phyloP scores from a whole-genome alignment of 2,329 filamentous ascomycete species.

The Raffaelea ambrosiae region DNA sequence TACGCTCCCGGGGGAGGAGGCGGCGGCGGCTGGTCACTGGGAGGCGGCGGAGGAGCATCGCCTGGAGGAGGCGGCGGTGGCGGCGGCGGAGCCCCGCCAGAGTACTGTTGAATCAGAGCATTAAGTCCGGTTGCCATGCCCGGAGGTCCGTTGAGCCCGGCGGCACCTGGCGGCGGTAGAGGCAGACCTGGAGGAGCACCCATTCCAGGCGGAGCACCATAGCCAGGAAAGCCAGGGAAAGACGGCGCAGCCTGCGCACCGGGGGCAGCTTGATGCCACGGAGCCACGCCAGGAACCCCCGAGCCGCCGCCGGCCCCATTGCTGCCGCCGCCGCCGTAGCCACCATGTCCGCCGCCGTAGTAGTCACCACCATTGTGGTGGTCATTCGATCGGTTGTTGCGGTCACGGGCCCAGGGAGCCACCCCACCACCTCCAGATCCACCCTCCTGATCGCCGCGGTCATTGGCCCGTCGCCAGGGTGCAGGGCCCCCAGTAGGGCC shows the following conservation, averaged over 20 bases:
- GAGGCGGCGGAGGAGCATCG: constrained; percentile 24
- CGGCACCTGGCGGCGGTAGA: constrained; percentile 11
- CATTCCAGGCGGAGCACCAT: constrained; percentile 45
- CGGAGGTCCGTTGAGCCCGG: constrained; percentile 32
- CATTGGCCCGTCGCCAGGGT: constrained; percentile 62
- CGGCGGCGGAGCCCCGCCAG: constrained; percentile 15
- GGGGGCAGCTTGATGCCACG: constrained; percentile 28
- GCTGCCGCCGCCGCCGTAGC: constrained; percentile 16
- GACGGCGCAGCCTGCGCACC: constrained; percentile 23
- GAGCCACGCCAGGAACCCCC: constrained; percentile 51
- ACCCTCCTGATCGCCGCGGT: constrained; percentile 37
- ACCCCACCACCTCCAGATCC: constrained; percentile 31
- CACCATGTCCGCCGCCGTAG: constrained; percentile 16
- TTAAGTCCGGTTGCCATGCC: constrained; percentile 48
- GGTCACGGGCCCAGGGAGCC: constrained; percentile 56
- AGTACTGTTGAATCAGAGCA: constrained; percentile 57
- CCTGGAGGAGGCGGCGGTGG: constrained; percentile 13
- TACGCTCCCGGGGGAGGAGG: constrained; percentile 21
- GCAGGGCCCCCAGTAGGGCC: constrained; percentile 76
- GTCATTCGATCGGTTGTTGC: constrained; percentile 38
- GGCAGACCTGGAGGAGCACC: constrained; percentile 12
- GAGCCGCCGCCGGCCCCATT: constrained; percentile 19
- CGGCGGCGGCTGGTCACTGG: constrained; percentile 26
- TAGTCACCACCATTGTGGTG: constrained; percentile 29
- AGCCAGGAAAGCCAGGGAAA: constrained; percentile 24